Evolutionary conservation across 768 basidiomycete species (phyloP).

Genomic region (Suillus tomentosus): DNA sequence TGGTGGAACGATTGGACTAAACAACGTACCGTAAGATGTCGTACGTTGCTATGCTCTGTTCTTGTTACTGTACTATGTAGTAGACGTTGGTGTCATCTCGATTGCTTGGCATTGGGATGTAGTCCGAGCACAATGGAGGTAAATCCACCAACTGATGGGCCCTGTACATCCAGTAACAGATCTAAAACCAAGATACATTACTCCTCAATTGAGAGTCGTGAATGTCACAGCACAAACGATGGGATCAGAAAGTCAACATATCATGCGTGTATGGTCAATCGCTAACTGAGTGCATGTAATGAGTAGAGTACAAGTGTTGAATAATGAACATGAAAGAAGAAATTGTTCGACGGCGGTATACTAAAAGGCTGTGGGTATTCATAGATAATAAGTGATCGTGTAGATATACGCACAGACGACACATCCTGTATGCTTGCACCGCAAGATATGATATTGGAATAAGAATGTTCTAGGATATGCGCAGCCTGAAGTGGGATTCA

Average conservation of each 20-base stretch:
- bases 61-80: background rate
- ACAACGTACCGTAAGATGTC: background rate
- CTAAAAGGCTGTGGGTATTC: conserved; percentile 15
- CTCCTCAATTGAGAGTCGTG: background rate
- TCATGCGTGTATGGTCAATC: background rate
- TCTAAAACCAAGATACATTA: background rate
- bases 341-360: background rate
- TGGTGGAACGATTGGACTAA: background rate
- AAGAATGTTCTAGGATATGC: conserved; percentile 14
- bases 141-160: background rate
- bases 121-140: background rate
- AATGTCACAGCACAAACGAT: background rate
- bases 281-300: background rate
- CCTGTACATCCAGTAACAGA: background rate
- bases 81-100: background rate
- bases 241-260: background rate
- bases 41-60: background rate
- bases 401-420: conserved; percentile 27
- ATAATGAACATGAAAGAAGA: conserved; percentile 9
- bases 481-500: background rate
- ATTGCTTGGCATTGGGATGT: background rate
- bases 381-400: conserved; percentile 17
- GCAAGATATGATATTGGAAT: conserved; percentile 20
- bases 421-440: conserved; percentile 11
- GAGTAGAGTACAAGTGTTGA: conserved; percentile 6